phyloP scores from a whole-genome alignment of 371 early-diverging fungal species.

The Mucor sp. region DNA sequence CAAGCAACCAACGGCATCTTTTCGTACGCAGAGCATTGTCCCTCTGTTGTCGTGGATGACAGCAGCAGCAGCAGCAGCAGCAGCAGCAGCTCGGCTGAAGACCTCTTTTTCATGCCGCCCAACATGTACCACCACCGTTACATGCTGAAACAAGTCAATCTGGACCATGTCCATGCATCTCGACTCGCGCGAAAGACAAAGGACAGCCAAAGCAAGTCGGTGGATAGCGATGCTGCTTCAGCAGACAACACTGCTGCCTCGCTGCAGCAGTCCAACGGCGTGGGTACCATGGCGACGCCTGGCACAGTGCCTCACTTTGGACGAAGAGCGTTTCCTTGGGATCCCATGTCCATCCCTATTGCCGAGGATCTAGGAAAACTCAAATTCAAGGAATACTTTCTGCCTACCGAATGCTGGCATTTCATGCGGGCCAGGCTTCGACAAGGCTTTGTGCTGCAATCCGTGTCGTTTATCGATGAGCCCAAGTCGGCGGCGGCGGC shows the following conservation, averaged over 20 bases:
- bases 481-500: conserved; percentile 12
- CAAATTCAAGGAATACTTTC: conserved; percentile 77
- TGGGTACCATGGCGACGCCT: not conserved
- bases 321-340: conserved; percentile 78
- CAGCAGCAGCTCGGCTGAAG: not conserved
- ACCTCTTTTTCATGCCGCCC: not conserved
- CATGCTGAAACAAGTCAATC: conserved; percentile 64
- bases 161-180: conserved; percentile 50
- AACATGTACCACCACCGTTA: not conserved
- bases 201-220: not conserved
- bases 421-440: conserved; percentile 79
- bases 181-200: not conserved
- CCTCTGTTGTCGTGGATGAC: not conserved
- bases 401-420: conserved; percentile 67
- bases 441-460: conserved; percentile 84
- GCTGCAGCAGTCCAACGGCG: not conserved
- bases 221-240: conserved; percentile 50
- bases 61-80: too few relatives aligned
- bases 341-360: conserved; percentile 69
- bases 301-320: not conserved
- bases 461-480: conserved; percentile 52
- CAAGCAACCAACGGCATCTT: conserved; percentile 83
- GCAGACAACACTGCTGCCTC: not conserved
- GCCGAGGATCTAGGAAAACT: conserved; percentile 73
- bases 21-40: conserved; percentile 75